Percentiles rank a stretch among this genome's conserved stretches.
These are phyloP conservation scores for Rutstroemia sp. DNA, from an alignment of 2,329 filamentous ascomycete species.

Conservation along the genomic window DNA sequence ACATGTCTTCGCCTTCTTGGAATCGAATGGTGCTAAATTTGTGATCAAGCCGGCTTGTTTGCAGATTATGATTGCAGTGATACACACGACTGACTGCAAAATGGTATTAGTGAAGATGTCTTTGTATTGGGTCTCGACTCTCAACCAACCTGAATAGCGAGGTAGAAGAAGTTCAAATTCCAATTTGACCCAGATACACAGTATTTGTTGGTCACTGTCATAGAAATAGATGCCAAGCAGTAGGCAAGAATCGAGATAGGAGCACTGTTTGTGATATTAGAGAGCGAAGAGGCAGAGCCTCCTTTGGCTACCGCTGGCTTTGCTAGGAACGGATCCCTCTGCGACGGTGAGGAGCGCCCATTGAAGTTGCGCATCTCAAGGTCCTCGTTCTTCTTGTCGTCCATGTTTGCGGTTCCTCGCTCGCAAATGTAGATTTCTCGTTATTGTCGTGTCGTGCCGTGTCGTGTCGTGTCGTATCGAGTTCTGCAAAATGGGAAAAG, in stretches of 20 bases:
- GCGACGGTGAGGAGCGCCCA: slow-evolving; percentile 30
- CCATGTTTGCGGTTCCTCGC: slow-evolving; percentile 47
- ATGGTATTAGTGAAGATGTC: slow-evolving; percentile 7
- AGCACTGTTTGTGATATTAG: slow-evolving; percentile 62
- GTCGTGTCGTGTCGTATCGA: slow-evolving; percentile 16
- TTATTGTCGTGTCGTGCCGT: slow-evolving; percentile 4
- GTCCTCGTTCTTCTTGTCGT: slow-evolving; percentile 85
- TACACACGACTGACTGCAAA: slow-evolving; percentile 77
- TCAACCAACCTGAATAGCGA: slow-evolving; percentile 74
- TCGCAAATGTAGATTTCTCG: slow-evolving; percentile 3
- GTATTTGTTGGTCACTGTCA: slow-evolving; percentile 99
- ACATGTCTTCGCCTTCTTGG: slow-evolving; percentile 90
- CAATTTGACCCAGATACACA: slow-evolving; percentile 85
- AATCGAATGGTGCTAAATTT: slow-evolving; percentile 74
- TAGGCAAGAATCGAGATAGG: slow-evolving; percentile 78
- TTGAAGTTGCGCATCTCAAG: slow-evolving; percentile 31
- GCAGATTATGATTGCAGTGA: slow-evolving; percentile 72
- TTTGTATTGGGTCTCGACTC: neutral
- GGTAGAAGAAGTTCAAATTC: slow-evolving; percentile 95
- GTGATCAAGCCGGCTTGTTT: slow-evolving; percentile 78
- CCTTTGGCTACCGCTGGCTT: slow-evolving; percentile 29
- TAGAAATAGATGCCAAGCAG: slow-evolving; percentile 93
- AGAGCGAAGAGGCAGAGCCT: slow-evolving; percentile 17
- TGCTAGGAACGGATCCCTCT: slow-evolving; percentile 30
- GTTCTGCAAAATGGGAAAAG: slow-evolving; percentile 5